phyloP scores from a whole-genome alignment of 1,139 yeast species.

The Blastobotrys serpentis region DNA sequence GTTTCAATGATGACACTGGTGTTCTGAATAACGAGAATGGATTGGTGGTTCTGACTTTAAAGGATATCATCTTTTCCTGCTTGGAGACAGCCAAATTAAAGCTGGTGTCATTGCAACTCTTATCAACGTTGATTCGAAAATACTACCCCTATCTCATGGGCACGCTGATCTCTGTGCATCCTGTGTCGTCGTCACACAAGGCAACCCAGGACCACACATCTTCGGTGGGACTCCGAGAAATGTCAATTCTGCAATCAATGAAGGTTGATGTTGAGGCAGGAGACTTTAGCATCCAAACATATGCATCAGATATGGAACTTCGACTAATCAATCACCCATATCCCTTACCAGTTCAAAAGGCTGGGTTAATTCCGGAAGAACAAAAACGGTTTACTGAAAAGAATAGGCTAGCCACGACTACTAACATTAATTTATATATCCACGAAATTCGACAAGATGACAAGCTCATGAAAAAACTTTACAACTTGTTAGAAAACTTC shows the following conservation, averaged over 20 bases:
- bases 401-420: conserved; percentile 5
- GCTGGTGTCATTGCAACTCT: conserved; percentile 27
- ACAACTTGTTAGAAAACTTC: conserved; percentile 22
- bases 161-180: conserved; percentile 17
- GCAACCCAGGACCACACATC: background rate
- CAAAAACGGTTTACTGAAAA: conserved; percentile 11
- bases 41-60: conserved; percentile 24
- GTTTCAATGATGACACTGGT: background rate
- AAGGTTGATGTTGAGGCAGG: conserved; percentile 16
- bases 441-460: conserved; percentile 26
- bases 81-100: conserved; percentile 25
- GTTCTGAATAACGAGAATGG: conserved; percentile 18
- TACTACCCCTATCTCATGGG: conserved; percentile 31
- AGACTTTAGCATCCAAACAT: conserved; percentile 16
- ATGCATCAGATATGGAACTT: conserved; percentile 25
- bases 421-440: conserved; percentile 9
- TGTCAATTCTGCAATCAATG: conserved; percentile 16
- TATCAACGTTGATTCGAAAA: conserved; percentile 29
- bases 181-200: background rate
- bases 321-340: conserved; percentile 24
- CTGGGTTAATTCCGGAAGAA: conserved; percentile 19
- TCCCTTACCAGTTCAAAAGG: conserved; percentile 17
- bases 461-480: conserved; percentile 21
- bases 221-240: conserved; percentile 13
- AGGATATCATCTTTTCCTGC: conserved; percentile 26